Percentiles rank a stretch among this genome's conserved stretches.
Evolutionary conservation across 495 filamentous ascomycete species (phyloP).

Genomic region (Massariosphaeria phaeospora): DNA sequence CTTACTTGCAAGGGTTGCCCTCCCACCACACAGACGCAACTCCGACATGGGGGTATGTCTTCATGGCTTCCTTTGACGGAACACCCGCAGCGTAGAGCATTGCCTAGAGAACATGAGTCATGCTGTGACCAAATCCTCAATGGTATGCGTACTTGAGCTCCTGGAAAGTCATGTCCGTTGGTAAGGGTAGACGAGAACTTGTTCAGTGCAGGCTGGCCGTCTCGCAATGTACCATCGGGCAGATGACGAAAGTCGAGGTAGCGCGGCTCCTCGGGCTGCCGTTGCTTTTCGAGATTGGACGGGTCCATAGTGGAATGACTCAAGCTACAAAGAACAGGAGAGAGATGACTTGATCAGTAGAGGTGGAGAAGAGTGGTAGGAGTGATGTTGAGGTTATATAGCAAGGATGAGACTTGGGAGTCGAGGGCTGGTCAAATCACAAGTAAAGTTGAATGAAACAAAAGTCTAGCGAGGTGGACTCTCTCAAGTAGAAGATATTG

Average conservation of each 20-base stretch:
- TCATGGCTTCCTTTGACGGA: conserved; percentile 77
- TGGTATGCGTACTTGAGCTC: conserved; percentile 62
- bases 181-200: conserved; percentile 68
- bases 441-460: background rate
- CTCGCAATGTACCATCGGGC: conserved; percentile 51
- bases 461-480: background rate
- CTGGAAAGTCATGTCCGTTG: conserved; percentile 84
- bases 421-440: background rate
- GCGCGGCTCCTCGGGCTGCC: conserved; percentile 49
- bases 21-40: conserved; percentile 95
- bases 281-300: conserved; percentile 42
- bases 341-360: background rate
- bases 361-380: background rate
- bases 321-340: background rate
- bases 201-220: conserved; percentile 64
- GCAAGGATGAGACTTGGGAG: background rate
- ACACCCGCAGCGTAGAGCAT: conserved; percentile 96
- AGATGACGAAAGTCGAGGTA: conserved; percentile 60
- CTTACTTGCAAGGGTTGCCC: conserved; percentile 84
- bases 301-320: conserved; percentile 43
- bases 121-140: background rate
- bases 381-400: background rate
- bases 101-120: conserved; percentile 46
- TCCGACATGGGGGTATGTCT: conserved; percentile 85
- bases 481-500: background rate